Conservation (phyloP, 495 filamentous ascomycete genomes). For the Penicillium manginii region DNA sequence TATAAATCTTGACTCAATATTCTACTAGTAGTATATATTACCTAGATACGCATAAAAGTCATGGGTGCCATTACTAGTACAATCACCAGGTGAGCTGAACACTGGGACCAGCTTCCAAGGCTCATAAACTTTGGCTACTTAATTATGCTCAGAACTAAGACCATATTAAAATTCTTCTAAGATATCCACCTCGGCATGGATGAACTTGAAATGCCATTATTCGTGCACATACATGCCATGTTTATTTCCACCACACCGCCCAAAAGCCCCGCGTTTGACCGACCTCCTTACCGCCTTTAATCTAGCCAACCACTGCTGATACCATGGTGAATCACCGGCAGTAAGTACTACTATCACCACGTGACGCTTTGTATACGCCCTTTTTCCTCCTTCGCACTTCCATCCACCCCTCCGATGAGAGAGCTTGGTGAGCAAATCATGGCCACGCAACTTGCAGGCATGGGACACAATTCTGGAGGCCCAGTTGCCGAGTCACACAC, state of each 20-base stretch:
- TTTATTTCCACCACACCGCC: conserved; percentile 1
- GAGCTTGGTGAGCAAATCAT: conserved; percentile 9
- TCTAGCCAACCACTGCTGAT: not conserved
- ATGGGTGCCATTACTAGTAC: too few relatives aligned
- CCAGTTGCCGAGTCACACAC: conserved; percentile 24
- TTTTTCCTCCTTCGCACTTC: conserved; percentile 12
- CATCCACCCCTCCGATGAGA: conserved; percentile 13
- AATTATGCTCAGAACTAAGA: too few relatives aligned
- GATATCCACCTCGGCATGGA: too few relatives aligned
- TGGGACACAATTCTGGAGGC: conserved; percentile 14
- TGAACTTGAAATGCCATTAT: too few relatives aligned
- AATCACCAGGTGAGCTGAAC: too few relatives aligned
- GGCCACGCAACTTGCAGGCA: conserved; percentile 14
- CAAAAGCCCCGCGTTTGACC: conserved; percentile 8
- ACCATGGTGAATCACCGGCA: conserved; percentile 9
- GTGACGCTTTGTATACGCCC: conserved; percentile 19
- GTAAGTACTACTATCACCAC: conserved; percentile 17
- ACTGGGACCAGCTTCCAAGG: too few relatives aligned
- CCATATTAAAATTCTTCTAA: too few relatives aligned
- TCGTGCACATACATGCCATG: too few relatives aligned
- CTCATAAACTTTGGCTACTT: too few relatives aligned
- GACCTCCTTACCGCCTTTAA: not conserved
- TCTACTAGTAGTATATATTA: too few relatives aligned
- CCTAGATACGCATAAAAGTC: too few relatives aligned
- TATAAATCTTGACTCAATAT: too few relatives aligned